Evolutionary conservation across 257 asterid species (phyloP).

Genomic region (Datura wrightii): DNA sequence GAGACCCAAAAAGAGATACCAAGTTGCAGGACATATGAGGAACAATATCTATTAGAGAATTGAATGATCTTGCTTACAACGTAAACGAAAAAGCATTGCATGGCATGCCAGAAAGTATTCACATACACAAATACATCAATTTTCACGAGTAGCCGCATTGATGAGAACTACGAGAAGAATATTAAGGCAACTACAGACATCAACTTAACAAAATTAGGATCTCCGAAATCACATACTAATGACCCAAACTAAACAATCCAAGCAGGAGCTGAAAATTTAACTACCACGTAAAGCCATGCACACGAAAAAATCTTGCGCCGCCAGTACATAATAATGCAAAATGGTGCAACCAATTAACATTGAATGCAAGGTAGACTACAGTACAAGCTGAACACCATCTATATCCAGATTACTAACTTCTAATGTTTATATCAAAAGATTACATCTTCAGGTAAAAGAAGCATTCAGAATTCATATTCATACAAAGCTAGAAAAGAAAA

Average conservation of each 20-base stretch:
- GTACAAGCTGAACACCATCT: neutral
- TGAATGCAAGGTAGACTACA: neutral
- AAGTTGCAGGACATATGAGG: neutral
- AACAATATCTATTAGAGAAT: neutral
- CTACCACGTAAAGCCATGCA: neutral
- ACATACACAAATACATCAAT: neutral
- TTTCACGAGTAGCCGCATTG: neutral
- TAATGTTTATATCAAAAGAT: neutral
- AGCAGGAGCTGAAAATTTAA: neutral
- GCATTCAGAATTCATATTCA: neutral
- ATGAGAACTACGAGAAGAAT: neutral
- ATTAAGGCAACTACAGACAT: neutral
- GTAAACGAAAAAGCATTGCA: neutral
- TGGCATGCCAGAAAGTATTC: neutral
- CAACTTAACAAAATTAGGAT: neutral
- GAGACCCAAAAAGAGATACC: neutral
- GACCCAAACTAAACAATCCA: neutral
- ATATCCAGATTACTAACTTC: neutral
- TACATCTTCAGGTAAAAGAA: neutral
- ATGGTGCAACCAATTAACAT: neutral
- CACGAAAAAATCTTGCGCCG: neutral
- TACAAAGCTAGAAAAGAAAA: neutral
- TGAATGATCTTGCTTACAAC: neutral
- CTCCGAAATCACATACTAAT: neutral
- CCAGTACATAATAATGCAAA: neutral